Conservation (phyloP, 163 green algal species). For the Scenedesmus sp. region DNA sequence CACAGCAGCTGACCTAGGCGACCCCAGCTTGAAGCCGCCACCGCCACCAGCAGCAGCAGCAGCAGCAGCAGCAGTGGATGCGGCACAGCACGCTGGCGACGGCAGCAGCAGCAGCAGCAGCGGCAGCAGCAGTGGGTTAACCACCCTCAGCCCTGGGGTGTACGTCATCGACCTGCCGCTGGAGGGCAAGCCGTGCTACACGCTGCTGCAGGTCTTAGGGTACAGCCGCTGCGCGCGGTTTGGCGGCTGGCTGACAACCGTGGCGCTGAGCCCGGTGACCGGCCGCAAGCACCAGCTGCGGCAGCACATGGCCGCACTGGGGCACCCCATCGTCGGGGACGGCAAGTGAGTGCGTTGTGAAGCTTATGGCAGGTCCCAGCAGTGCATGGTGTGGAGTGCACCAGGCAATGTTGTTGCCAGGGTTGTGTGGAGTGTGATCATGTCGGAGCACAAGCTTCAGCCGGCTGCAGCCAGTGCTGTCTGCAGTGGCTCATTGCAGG, state of each 20-base stretch:
- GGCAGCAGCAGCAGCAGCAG: background rate
- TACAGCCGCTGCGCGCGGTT: conserved; percentile 45
- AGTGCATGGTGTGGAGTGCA: background rate
- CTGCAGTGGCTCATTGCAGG: too few species aligned
- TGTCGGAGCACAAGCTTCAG: too few species aligned
- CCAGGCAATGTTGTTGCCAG: too few species aligned
- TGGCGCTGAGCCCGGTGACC: conserved; percentile 43
- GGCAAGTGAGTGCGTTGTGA: conserved; percentile 26
- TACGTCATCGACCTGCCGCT: conserved; percentile 24
- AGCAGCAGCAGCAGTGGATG: conserved; percentile 8
- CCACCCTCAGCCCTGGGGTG: background rate
- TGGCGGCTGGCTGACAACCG: conserved; percentile 55
- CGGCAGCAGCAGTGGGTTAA: conserved; percentile 8
- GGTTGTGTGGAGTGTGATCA: too few species aligned
- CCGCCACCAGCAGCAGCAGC: background rate
- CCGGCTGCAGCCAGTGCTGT: too few species aligned
- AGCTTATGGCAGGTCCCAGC: background rate
- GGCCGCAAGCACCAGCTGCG: conserved; percentile 55
- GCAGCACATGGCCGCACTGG: conserved; percentile 47
- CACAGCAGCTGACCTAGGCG: conserved; percentile 11
- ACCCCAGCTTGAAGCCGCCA: conserved; percentile 12
- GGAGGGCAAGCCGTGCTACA: conserved; percentile 44
- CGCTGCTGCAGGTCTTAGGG: conserved; percentile 17
- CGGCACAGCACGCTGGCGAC: background rate
- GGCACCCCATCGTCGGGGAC: conserved; percentile 51